Evolutionary conservation across 2,329 filamentous ascomycete genomes (phyloP).

Genomic region (Alternaria novae-zelandiae): DNA sequence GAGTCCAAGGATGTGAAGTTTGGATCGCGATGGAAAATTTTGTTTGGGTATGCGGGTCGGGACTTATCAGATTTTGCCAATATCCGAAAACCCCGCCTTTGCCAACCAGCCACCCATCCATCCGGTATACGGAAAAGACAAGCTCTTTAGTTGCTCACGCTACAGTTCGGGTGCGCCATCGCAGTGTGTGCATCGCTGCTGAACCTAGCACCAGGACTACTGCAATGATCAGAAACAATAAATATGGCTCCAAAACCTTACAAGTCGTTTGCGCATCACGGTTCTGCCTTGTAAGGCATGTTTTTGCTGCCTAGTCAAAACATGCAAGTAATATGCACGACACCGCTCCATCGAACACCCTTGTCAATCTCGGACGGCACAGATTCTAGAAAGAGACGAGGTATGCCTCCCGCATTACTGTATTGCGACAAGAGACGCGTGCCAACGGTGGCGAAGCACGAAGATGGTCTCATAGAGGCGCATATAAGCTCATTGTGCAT

Average conservation of each 20-base stretch:
- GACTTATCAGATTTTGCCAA: background rate
- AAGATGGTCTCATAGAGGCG: background rate
- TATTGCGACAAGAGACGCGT: background rate
- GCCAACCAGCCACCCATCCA: background rate
- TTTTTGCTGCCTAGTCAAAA: background rate
- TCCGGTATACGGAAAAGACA: background rate
- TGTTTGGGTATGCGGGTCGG: background rate
- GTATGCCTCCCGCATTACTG: background rate
- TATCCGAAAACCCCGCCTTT: background rate
- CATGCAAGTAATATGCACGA: background rate
- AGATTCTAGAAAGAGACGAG: background rate
- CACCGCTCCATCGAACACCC: background rate
- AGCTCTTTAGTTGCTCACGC: background rate
- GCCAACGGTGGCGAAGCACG: background rate
- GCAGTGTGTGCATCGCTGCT: background rate
- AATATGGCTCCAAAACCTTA: background rate
- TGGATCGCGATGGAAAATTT: background rate
- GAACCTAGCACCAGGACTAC: background rate
- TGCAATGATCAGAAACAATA: background rate
- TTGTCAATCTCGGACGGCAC: background rate
- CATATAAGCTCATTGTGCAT: background rate
- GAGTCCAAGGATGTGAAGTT: background rate
- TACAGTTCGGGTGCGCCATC: background rate
- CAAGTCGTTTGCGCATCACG: background rate
- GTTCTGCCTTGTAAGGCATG: conserved; percentile 3